Evolutionary conservation across 2,329 filamentous ascomycete species (phyloP), one percentile per base, ranked within the genome.

Genomic region (Cordyceps javanica): DNA sequence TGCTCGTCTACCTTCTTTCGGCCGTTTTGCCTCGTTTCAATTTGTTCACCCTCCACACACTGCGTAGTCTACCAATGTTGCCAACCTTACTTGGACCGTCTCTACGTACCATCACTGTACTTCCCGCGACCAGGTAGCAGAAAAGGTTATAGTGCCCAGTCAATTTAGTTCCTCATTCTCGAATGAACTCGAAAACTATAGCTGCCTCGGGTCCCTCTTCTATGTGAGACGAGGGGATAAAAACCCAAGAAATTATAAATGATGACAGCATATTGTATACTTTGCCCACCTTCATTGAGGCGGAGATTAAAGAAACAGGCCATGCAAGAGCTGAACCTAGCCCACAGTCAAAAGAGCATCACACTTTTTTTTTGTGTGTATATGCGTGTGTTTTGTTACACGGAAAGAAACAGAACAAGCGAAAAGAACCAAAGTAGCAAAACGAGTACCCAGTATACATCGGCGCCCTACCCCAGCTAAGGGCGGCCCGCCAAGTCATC

Each of bases 151-250:
- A 26, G 16, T 19, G n/a, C 25, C 51, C 9, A 26, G 38, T 36
- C 51, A 34, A 51, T 39, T 51, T 13, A 44, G 26, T 32, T 53
- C 5, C 25, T 53, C 50, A 42, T 42, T 53, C 50, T 53, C 42
- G 32, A 42, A 28, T 19, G 7, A 32, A 11, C 25, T 38, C 38
- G 16, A 28, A 19, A 32, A 30, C 16, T 6, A 23, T 25, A 34
- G 44, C 44, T 6, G 11, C 3, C 44, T 25, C 48, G 16, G 19
- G 23, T 28, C 32, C 39, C 13, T 23, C 25, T 5, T 14, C 14
- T 14, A 14, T 11, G 13, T 21, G 26, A 42, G n/a, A 25, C 19
- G 8, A 32, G 16, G 3, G 16, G 28, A 25, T 9, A 14, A 10
- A 53, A 32, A 11, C 16, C 9, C 3, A 49, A 34, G 30, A 36